Evolutionary conservation across 2,329 filamentous ascomycete genomes (phyloP).

Genomic region (Didymosphaeria variabile): DNA sequence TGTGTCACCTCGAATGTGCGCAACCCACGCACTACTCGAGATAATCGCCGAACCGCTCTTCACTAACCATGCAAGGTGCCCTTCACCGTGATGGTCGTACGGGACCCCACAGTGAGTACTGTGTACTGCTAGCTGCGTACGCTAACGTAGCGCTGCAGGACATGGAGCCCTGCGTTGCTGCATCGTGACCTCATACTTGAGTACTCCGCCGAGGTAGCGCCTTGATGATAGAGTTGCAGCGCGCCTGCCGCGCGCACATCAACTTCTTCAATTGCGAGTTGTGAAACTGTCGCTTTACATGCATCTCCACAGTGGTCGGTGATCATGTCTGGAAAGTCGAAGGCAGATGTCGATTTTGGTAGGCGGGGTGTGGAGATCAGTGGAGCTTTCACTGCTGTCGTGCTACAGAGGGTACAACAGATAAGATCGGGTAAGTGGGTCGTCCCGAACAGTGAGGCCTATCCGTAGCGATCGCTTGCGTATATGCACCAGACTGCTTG

Average conservation of each 20-base stretch:
- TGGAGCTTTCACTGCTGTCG: constrained; percentile 1
- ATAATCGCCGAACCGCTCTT: background rate
- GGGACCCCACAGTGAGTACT: constrained; percentile 5
- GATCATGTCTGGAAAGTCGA: background rate
- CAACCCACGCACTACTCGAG: background rate
- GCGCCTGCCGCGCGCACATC: constrained; percentile 13
- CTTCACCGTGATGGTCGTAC: constrained; percentile 2
- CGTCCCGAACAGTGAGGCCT: background rate
- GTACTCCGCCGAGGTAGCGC: constrained; percentile 7
- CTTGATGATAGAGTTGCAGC: background rate
- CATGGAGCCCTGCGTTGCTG: constrained; percentile 11
- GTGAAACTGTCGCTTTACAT: constrained; percentile 1
- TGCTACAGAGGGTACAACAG: background rate
- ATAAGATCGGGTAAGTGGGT: background rate
- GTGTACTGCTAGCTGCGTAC: background rate
- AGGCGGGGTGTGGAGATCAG: constrained; percentile 1
- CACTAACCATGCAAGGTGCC: background rate
- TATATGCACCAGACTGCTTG: background rate
- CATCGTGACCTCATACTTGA: constrained; percentile 9
- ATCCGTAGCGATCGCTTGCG: background rate
- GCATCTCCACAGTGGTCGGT: background rate
- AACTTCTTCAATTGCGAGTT: background rate
- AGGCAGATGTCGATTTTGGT: background rate
- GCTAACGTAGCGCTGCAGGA: constrained; percentile 7
- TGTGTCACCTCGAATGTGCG: background rate